Conservation (phyloP, 805 yeast species). For the Pichia sporocuriosa region DNA sequence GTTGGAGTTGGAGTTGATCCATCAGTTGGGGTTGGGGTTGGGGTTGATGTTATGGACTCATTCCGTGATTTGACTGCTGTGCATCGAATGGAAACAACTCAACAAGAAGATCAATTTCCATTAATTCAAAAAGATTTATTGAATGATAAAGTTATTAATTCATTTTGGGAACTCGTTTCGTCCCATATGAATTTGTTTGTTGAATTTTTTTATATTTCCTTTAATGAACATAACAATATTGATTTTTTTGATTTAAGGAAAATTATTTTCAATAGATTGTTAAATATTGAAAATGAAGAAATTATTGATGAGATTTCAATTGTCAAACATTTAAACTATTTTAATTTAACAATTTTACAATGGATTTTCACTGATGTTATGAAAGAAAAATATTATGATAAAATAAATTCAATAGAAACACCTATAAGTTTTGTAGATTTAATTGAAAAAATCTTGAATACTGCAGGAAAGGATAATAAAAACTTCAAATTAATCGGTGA, state of each 20-base stretch:
- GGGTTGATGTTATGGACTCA: slow-evolving; percentile 22
- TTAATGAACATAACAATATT: slow-evolving; percentile 4
- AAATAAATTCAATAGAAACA: slow-evolving; percentile 10
- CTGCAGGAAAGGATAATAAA: slow-evolving; percentile 4
- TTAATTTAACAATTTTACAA: slow-evolving; percentile 38
- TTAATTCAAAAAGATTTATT: slow-evolving; percentile 5
- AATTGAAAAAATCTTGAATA: slow-evolving; percentile 5
- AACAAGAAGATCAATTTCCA: slow-evolving; percentile 4
- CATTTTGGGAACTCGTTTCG: slow-evolving; percentile 22
- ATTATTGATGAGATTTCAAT: slow-evolving; percentile 7
- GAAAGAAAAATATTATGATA: slow-evolving; percentile 15
- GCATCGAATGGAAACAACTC: slow-evolving; percentile 3
- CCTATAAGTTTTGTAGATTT: slow-evolving; percentile 1
- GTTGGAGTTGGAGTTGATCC: slow-evolving; percentile 18
- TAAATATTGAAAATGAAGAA: slow-evolving; percentile 10
- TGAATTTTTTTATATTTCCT: slow-evolving; percentile 15
- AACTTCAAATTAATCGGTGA: slow-evolving; percentile 27
- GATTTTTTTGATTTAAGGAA: not conserved
- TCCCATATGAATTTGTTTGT: slow-evolving; percentile 16
- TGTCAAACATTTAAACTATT: slow-evolving; percentile 29
- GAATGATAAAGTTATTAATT: slow-evolving; percentile 13
- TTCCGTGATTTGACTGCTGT: slow-evolving; percentile 22
- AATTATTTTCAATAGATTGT: slow-evolving; percentile 5
- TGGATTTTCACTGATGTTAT: slow-evolving; percentile 31
- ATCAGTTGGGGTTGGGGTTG: slow-evolving; percentile 16